These are phyloP conservation scores for Botryosphaeria agaves DNA, from an alignment of 2,329 filamentous ascomycete genomes.

Conservation along the genomic window DNA sequence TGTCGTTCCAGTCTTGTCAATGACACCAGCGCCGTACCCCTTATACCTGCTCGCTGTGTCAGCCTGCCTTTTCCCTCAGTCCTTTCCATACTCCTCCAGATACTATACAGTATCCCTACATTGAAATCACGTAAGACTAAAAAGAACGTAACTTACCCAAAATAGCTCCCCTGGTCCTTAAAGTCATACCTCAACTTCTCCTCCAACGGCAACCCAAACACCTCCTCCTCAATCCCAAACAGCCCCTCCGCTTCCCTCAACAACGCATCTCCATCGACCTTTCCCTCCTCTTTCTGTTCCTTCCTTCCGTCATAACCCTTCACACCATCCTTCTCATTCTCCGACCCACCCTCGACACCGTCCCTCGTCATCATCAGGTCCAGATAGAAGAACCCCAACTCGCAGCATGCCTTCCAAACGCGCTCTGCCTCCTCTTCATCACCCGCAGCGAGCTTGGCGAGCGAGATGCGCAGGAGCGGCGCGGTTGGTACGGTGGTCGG, in stretches of 20 bases:
- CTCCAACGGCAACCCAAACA: constrained; percentile 30
- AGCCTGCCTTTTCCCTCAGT: constrained; percentile 4
- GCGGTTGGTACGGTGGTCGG: constrained; percentile 22
- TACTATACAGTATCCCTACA: too few species aligned
- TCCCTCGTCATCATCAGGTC: constrained; percentile 20
- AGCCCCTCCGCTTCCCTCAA: constrained; percentile 26
- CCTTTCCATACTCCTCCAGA: too few species aligned
- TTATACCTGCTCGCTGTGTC: constrained; percentile 18
- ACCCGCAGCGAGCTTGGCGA: constrained; percentile 18
- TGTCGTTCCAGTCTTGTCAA: constrained; percentile 29
- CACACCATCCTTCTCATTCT: not conserved
- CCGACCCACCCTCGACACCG: too few species aligned
- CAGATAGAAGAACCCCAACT: constrained; percentile 41
- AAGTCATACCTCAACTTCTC: constrained; percentile 40
- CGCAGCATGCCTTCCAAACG: constrained; percentile 24
- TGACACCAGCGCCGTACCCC: constrained; percentile 25
- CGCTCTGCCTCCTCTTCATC: constrained; percentile 18
- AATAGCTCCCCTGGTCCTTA: constrained; percentile 30
- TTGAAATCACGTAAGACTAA: too few species aligned
- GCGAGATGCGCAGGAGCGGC: constrained; percentile 22
- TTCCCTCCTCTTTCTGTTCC: constrained; percentile 1
- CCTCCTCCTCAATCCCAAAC: constrained; percentile 25
- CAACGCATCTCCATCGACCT: constrained; percentile 20
- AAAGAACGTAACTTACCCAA: constrained; percentile 32
- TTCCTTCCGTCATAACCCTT: not conserved